Evolutionary conservation across 495 filamentous ascomycete species (phyloP).

Genomic region (Xylaria palmicola): DNA sequence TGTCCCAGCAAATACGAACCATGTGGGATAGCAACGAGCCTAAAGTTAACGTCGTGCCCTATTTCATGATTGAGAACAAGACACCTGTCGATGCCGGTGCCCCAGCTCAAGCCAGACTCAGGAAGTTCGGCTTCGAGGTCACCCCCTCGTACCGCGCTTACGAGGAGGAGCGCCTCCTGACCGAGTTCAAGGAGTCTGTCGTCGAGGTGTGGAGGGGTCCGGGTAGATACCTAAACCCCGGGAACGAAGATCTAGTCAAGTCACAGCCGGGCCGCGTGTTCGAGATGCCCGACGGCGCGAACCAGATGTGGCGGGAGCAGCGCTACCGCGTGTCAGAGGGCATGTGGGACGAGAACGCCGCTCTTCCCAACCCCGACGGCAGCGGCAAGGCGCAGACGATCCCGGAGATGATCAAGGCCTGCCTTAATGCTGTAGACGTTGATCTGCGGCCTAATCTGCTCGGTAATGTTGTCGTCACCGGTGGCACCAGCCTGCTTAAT

Average conservation of each 20-base stretch:
- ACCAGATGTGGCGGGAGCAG: slow-evolving; percentile 87
- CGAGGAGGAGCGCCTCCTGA: slow-evolving; percentile 89
- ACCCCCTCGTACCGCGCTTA: slow-evolving; percentile 70
- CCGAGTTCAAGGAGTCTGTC: slow-evolving; percentile 96
- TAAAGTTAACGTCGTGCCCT: slow-evolving; percentile 75
- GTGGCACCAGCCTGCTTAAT: slow-evolving; percentile 77
- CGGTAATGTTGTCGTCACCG: slow-evolving; percentile 89
- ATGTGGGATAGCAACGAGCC: slow-evolving; percentile 75
- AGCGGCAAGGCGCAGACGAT: slow-evolving; percentile 69
- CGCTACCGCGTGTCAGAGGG: slow-evolving; percentile 82
- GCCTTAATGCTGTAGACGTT: slow-evolving; percentile 76
- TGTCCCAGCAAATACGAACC: slow-evolving; percentile 80
- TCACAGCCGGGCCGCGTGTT: slow-evolving; percentile 75
- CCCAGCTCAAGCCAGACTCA: slow-evolving; percentile 59
- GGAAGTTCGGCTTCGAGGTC: slow-evolving; percentile 64
- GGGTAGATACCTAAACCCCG: slow-evolving; percentile 58
- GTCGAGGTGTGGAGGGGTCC: slow-evolving; percentile 92
- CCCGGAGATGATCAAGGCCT: slow-evolving; percentile 73
- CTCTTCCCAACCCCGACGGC: slow-evolving; percentile 37
- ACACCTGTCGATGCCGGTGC: slow-evolving; percentile 83
- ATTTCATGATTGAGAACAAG: slow-evolving; percentile 84
- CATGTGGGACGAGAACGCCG: slow-evolving; percentile 79
- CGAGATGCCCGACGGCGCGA: slow-evolving; percentile 93
- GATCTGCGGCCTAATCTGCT: slow-evolving; percentile 83
- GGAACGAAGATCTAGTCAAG: slow-evolving; percentile 66